Conservation (phyloP, 257 asterid genomes). For the Solanum lycopersicoides region DNA sequence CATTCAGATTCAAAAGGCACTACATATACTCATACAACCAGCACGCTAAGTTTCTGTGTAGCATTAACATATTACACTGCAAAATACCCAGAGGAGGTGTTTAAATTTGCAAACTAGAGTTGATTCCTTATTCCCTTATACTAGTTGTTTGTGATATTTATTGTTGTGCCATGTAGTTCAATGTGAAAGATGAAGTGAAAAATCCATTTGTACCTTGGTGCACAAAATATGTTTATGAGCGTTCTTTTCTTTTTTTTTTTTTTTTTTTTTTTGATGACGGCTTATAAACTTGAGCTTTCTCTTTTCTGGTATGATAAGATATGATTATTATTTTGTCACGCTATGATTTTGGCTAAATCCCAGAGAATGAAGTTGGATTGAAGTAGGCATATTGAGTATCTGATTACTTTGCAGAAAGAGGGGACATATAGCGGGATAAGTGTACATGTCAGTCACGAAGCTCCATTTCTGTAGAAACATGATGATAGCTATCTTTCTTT, state of each 20-base stretch:
- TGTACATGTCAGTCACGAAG: background rate
- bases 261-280: background rate
- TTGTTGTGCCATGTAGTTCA: background rate
- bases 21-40: background rate
- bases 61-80: background rate
- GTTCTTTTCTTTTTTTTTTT: too few relatives aligned
- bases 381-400: background rate
- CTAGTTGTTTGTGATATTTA: background rate
- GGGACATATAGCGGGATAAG: background rate
- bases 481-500: background rate
- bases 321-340: background rate
- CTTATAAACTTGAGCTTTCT: background rate
- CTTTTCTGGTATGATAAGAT: background rate
- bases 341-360: background rate
- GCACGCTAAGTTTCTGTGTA: background rate
- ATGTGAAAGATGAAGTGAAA: background rate
- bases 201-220: background rate
- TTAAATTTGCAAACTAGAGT: background rate
- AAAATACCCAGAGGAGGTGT: background rate
- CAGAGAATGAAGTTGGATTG: background rate
- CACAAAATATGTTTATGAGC: background rate
- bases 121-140: background rate
- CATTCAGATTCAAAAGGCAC: background rate
- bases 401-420: background rate
- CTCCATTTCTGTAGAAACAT: background rate